These are phyloP conservation scores for Globisporangium cystogenes DNA, from an alignment of 352 stramenopile species.

Conservation along the genomic window DNA sequence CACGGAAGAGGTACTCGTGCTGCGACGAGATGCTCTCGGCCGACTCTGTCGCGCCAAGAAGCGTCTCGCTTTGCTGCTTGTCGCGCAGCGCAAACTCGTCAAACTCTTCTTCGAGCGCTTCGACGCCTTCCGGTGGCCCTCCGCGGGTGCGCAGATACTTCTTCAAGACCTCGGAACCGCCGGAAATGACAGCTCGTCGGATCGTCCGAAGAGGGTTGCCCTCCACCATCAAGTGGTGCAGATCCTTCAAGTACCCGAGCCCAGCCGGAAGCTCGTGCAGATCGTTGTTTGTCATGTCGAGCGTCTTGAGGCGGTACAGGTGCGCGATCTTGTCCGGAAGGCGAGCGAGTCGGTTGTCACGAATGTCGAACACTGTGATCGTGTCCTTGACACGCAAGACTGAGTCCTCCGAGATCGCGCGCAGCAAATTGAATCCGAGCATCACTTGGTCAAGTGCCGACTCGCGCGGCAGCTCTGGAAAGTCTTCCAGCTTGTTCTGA, in stretches of 20 bases:
- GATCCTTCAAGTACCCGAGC: conserved; percentile 69
- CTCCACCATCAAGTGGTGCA: conserved; percentile 70
- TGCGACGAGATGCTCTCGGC: conserved; percentile 15
- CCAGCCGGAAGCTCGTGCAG: conserved; percentile 61
- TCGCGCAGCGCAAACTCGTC: conserved; percentile 58
- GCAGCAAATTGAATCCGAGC: conserved; percentile 65
- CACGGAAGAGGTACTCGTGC: conserved; percentile 63
- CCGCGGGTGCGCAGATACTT: conserved; percentile 81
- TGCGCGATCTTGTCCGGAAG: conserved; percentile 55
- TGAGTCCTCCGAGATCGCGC: conserved; percentile 33
- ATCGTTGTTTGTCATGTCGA: conserved; percentile 85
- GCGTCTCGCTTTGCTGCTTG: conserved; percentile 18
- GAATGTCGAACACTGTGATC: conserved; percentile 67
- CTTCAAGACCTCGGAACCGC: conserved; percentile 65
- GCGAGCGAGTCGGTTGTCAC: conserved; percentile 71
- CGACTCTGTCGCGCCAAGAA: conserved; percentile 4
- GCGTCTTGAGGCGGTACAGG: conserved; percentile 68
- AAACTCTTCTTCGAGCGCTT: conserved; percentile 60
- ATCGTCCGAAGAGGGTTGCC: conserved; percentile 76
- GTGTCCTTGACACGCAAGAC: conserved; percentile 52
- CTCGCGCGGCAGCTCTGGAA: conserved; percentile 47
- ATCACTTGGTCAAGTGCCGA: conserved; percentile 62
- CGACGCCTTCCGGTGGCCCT: conserved; percentile 48
- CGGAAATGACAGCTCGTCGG: conserved; percentile 53
- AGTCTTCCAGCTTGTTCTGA: conserved; percentile 61